Evolutionary conservation across 2,329 filamentous ascomycete genomes (phyloP).

Genomic region (Alternaria triticina): DNA sequence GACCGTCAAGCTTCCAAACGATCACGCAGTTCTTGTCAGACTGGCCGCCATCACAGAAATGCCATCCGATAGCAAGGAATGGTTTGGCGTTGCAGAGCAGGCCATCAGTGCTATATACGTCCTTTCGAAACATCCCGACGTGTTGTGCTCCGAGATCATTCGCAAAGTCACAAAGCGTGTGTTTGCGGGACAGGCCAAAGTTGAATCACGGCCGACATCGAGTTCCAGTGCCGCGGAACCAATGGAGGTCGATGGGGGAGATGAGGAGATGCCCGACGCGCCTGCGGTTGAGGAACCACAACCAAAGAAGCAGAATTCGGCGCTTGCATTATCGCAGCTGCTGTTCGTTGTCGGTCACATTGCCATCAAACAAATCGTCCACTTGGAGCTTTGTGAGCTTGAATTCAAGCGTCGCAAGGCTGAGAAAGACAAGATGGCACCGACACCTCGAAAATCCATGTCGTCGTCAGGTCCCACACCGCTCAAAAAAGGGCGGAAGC

Average conservation of each 20-base stretch:
- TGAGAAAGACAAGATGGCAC: conserved; percentile 74
- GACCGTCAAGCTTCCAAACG: conserved; percentile 82
- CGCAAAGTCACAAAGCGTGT: conserved; percentile 85
- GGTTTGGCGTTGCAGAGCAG: conserved; percentile 92
- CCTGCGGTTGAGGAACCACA: conserved; percentile 34
- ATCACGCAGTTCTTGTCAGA: conserved; percentile 83
- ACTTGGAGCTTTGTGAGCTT: conserved; percentile 94
- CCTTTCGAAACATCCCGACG: conserved; percentile 91
- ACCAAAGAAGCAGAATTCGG: conserved; percentile 65
- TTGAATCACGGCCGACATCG: conserved; percentile 38
- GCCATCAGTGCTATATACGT: conserved; percentile 95
- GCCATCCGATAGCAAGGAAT: conserved; percentile 88
- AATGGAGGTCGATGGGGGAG: conserved; percentile 15
- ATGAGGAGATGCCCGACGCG: conserved; percentile 29
- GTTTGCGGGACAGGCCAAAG: conserved; percentile 65
- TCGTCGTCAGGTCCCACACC: conserved; percentile 37
- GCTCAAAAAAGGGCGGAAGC: conserved; percentile 50
- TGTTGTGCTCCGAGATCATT: conserved; percentile 88
- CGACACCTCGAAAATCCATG: conserved; percentile 41
- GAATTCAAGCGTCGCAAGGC: conserved; percentile 98
- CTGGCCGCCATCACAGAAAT: conserved; percentile 87
- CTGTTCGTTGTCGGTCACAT: conserved; percentile 96
- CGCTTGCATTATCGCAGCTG: conserved; percentile 83
- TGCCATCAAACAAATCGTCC: conserved; percentile 98
- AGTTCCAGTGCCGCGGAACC: conserved; percentile 42